These are phyloP conservation scores for Chlorella sp. DNA, from an alignment of 139 green algal genomes.

Conservation along the genomic window DNA sequence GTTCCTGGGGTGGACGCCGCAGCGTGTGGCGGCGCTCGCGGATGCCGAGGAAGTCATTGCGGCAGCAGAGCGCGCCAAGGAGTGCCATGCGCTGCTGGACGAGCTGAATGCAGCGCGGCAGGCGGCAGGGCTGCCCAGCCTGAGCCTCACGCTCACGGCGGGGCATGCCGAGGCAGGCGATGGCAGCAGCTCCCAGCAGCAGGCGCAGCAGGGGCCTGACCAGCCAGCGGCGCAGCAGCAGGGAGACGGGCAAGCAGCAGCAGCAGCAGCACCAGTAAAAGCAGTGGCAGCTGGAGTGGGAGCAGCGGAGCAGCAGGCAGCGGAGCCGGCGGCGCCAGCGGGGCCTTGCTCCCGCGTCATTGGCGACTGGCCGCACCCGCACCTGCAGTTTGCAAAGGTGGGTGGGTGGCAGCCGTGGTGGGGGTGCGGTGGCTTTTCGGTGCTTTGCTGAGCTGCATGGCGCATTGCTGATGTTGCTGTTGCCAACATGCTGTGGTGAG, in stretches of 20 bases:
- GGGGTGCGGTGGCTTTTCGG: too few relatives aligned
- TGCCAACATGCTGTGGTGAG: too few relatives aligned
- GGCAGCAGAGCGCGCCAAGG: slow-evolving; percentile 10
- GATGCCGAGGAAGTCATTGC: slow-evolving; percentile 31
- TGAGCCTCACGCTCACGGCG: slow-evolving; percentile 22
- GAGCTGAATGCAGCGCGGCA: slow-evolving; percentile 19
- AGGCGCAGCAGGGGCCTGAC: slow-evolving; percentile 17
- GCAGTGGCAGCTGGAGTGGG: too few relatives aligned
- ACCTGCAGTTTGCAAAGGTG: slow-evolving; percentile 41
- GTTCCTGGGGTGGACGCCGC: slow-evolving; percentile 19
- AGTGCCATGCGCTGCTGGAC: slow-evolving; percentile 14
- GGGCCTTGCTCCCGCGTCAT: slow-evolving; percentile 16
- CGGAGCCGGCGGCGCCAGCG: not conserved
- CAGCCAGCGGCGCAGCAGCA: not conserved
- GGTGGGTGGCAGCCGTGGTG: too few relatives aligned
- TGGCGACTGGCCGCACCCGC: not conserved
- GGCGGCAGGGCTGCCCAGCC: not conserved
- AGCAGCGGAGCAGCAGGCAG: slow-evolving; percentile 5
- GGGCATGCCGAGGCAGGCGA: not conserved
- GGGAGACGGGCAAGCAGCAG: not conserved
- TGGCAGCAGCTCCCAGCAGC: not conserved
- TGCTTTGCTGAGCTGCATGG: too few relatives aligned
- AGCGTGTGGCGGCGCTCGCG: slow-evolving; percentile 12
- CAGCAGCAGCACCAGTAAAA: slow-evolving; percentile 14
- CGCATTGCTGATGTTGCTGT: too few relatives aligned